Conservation (phyloP, 495 filamentous ascomycete species). For the Talaromyces trachyspermus region DNA sequence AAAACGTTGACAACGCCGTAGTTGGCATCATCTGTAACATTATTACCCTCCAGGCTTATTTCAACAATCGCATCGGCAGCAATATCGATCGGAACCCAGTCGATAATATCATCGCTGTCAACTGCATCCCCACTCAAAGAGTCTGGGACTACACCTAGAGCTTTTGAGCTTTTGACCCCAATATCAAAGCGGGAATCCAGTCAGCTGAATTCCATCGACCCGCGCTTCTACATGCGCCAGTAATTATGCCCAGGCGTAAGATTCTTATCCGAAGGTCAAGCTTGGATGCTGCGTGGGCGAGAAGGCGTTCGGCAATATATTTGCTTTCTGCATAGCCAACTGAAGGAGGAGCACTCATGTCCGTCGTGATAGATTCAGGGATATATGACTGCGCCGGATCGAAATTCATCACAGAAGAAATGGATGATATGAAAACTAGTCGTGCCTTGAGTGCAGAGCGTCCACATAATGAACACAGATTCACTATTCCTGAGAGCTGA, state of each 20-base stretch:
- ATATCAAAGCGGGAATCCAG: slow-evolving; percentile 26
- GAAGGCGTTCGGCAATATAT: slow-evolving; percentile 42
- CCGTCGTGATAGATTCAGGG: slow-evolving; percentile 32
- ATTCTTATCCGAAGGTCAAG: slow-evolving; percentile 35
- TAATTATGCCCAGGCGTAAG: slow-evolving; percentile 52
- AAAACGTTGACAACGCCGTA: slow-evolving; percentile 8
- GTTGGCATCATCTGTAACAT: background rate
- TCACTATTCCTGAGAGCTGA: slow-evolving; percentile 43
- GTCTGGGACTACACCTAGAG: slow-evolving; percentile 8
- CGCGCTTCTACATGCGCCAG: slow-evolving; percentile 29
- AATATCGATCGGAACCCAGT: slow-evolving; percentile 15
- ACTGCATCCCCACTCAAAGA: background rate
- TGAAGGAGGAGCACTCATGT: slow-evolving; percentile 23
- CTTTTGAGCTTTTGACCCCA: slow-evolving; percentile 18
- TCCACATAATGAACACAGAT: background rate
- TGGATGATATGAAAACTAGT: slow-evolving; percentile 50
- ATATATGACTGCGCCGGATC: slow-evolving; percentile 13
- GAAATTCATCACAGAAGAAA: slow-evolving; percentile 35
- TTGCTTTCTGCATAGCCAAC: slow-evolving; percentile 53
- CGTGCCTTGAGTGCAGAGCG: slow-evolving; percentile 11
- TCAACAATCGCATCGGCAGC: slow-evolving; percentile 19
- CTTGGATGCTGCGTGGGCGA: slow-evolving; percentile 32
- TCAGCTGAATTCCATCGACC: slow-evolving; percentile 30
- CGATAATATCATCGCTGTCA: slow-evolving; percentile 11
- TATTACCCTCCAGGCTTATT: slow-evolving; percentile 16